Evolutionary conservation across 495 filamentous ascomycete species (phyloP), one percentile per base, ranked within the genome.

Genomic region (Xylaria longipes): DNA sequence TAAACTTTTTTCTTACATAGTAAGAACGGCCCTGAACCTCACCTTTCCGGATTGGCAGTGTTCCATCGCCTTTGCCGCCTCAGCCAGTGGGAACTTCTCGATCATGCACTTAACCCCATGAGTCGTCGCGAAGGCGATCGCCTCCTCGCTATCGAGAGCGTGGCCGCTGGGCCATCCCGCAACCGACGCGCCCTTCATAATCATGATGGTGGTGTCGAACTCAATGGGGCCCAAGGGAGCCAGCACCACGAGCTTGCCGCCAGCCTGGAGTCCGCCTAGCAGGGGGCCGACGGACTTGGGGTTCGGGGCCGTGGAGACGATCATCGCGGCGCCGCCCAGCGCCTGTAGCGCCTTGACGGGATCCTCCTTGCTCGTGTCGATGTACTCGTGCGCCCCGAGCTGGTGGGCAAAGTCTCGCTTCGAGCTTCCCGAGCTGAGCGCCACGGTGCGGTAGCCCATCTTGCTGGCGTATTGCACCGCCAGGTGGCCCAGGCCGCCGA

Each of bases 361-460:
- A 69, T 91, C 87, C 29, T 83, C 82, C 63, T 85, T 85, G 72
- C 82, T 86, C 20, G 81, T 81, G 78, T 93, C 89, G 73, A 93
- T 84, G 79, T 92, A 93, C 62, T 89, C 86, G 73, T 88, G 89
- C 0, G 91, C 91, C 20, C 91, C 91, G 6, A 93, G 82, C 75
- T 90, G 62, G 12, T 80, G 76, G 0, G 88, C 91, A 70, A 91
- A 89, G 41, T 84, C 77, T 61, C 87, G 81, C 83, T 94, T 93
- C 37, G 78, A 72, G 43, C 79, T 80, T 45, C 87, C 86, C 11
- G 84, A 83, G 33, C 87, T 90, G 17, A 93, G 75, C 0, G 90
- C 91, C 0, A 91, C 87, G 37, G 88, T 87, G 25, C 83, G 85
- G 82, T 87, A 93, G 12, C 91, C 91, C 78, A 93, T 88, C 71